Evolutionary conservation across 73 alveolate species (phyloP).

Genomic region (Halteria grandinella): DNA sequence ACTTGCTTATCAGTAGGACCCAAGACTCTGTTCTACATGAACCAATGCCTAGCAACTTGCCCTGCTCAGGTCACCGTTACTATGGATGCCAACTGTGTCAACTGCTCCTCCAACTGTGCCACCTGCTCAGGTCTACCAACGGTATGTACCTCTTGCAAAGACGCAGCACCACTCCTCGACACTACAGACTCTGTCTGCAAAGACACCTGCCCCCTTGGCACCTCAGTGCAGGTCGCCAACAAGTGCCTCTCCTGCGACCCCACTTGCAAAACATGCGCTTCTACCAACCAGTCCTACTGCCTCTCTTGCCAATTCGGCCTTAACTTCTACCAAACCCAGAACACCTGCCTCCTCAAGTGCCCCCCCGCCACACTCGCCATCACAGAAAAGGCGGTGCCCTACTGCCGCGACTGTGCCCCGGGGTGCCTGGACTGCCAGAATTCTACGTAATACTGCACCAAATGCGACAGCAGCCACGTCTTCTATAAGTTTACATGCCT

Average conservation of each 20-base stretch:
- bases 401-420: too few relatives aligned
- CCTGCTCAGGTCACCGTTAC: slow-evolving; percentile 56
- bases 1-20: too few relatives aligned
- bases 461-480: slow-evolving; percentile 41
- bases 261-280: slow-evolving; percentile 34
- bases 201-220: slow-evolving; percentile 46
- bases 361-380: too few relatives aligned
- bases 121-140: slow-evolving; percentile 56
- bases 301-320: too few relatives aligned
- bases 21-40: too few relatives aligned
- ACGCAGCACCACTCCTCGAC: slow-evolving; percentile 14
- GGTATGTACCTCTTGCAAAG: slow-evolving; percentile 50
- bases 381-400: too few relatives aligned
- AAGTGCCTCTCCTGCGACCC: background rate
- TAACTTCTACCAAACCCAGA: too few relatives aligned
- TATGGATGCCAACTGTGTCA: slow-evolving; percentile 35
- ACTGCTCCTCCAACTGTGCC: slow-evolving; percentile 42
- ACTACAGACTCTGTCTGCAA: background rate
- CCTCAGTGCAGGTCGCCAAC: slow-evolving; percentile 3
- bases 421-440: slow-evolving; percentile 47
- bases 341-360: too few relatives aligned
- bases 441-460: slow-evolving; percentile 55
- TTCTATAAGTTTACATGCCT: slow-evolving; percentile 50
- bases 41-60: slow-evolving; percentile 54
- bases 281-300: too few relatives aligned